These are phyloP conservation scores for Oehlia diaphana DNA, from an alignment of 192 early-diverging fungal genomes.

Conservation along the genomic window DNA sequence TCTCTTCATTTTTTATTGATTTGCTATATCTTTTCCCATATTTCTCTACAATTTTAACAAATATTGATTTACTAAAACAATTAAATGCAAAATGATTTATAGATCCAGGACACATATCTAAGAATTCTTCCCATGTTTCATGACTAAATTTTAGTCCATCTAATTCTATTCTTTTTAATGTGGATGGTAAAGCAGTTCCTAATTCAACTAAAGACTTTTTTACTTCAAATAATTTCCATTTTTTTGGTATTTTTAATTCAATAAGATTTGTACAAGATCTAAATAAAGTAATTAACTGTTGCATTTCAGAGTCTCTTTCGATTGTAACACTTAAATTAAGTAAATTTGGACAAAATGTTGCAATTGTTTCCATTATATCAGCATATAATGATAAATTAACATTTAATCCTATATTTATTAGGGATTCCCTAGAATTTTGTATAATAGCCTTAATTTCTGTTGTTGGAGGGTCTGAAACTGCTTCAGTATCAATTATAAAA, in stretches of 20 bases:
- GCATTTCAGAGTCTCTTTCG: neutral
- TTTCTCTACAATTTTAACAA: neutral
- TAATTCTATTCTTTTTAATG: constrained; percentile 8
- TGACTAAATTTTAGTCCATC: neutral
- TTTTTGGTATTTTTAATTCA: constrained; percentile 11
- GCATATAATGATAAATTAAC: neutral
- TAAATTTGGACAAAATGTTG: constrained; percentile 2
- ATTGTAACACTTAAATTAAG: constrained; percentile 5
- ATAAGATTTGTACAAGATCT: neutral
- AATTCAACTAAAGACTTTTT: neutral
- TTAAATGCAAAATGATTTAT: constrained; percentile 14
- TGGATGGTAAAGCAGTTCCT: neutral
- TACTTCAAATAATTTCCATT: neutral
- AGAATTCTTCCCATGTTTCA: neutral
- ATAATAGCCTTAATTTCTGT: constrained; percentile 2
- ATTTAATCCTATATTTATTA: neutral
- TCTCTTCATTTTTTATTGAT: neutral
- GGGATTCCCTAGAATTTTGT: neutral
- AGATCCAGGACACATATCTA: neutral
- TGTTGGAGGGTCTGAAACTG: neutral
- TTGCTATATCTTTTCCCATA: neutral
- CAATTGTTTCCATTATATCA: constrained; percentile 12
- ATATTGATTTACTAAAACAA: neutral
- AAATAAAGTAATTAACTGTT: constrained; percentile 9
- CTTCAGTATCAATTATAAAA: constrained; percentile 5